phyloP scores from a whole-genome alignment of 192 early-diverging fungal genomes.

The Fimicolochytrium jonesii region DNA sequence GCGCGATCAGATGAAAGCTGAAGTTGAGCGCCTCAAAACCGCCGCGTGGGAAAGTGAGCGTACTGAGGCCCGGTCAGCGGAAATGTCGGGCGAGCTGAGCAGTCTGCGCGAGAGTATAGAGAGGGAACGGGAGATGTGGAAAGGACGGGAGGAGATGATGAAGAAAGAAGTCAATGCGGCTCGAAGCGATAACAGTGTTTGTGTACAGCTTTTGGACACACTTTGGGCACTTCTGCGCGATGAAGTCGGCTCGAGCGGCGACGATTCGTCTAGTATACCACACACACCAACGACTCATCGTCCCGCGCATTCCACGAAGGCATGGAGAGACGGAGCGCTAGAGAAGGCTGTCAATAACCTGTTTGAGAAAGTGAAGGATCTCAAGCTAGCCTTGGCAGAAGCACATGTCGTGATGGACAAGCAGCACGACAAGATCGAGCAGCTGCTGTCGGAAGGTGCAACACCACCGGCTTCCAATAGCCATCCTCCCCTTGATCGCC shows the following conservation, averaged over 20 bases:
- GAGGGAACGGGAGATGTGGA: constrained; percentile 12
- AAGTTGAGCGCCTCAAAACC: constrained; percentile 2
- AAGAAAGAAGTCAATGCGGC: not conserved
- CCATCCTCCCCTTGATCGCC: not conserved
- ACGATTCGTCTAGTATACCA: not conserved
- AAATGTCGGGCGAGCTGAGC: not conserved
- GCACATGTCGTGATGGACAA: constrained; percentile 18
- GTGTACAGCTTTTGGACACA: not conserved
- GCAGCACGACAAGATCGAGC: constrained; percentile 23
- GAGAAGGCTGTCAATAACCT: constrained; percentile 3
- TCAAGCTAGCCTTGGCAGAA: not conserved
- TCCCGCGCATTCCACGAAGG: not conserved
- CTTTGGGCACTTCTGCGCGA: not conserved
- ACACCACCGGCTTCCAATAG: not conserved
- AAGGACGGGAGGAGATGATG: constrained; percentile 10
- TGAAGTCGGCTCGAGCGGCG: not conserved
- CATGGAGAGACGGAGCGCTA: not conserved
- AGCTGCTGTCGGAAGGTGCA: not conserved
- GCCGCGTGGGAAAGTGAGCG: not conserved
- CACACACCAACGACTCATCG: not conserved
- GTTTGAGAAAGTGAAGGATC: not conserved
- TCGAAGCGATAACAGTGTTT: not conserved
- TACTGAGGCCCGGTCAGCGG: not conserved
- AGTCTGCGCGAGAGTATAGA: constrained; percentile 12
- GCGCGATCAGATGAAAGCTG: not conserved